Evolutionary conservation across 345 rosid genomes (phyloP), one percentile per base, ranked within the genome.

Genomic region (Moricandia arvensis): DNA sequence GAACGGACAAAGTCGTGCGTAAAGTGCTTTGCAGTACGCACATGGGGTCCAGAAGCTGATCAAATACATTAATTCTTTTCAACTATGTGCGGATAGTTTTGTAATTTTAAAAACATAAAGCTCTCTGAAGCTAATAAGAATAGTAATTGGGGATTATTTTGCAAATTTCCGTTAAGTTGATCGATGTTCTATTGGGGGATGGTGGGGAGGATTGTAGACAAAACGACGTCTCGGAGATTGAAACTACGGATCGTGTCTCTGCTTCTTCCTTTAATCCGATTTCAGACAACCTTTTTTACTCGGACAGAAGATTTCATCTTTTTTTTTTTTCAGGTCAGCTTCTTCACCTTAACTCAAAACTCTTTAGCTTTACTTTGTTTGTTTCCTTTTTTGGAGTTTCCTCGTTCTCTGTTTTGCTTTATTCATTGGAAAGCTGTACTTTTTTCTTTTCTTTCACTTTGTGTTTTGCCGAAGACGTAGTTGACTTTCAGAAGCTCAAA

Each of bases 201-300:
- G 49, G 57, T 70, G 80, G 75, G 73, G 64, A 2, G 72, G 63
- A 16, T 78, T 72, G 73, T 53, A 72, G 77, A 60, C 81, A 62
- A 79, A 73, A 73, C 78, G 82, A 63, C 76, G 80, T 70, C 75
- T 77, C 53, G 60, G 35, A 63, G 75, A 76, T 76, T 78, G 77
- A 68, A 66, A 18, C 16, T 31, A 18, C 73, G 43, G 82, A 73
- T 79, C 78, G 78, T 79, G 81, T 68, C 75, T 73, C 75, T 67
- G 69, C 77, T 68, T 79, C 78, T 68, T 79, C 59, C 2, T 67
- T 68, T 45, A 61, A 74, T 68, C 71, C 45, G 78, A 79, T 79
- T 79, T 79, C 71, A 38, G 76, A 68, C 74, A 79, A 73, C 53
- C 65, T 73, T 73, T 73, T 43, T 68, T 73, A 15, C 61, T 79